These are phyloP conservation scores for Yarrowia hollandica DNA, from an alignment of 805 yeast species.

Conservation along the genomic window DNA sequence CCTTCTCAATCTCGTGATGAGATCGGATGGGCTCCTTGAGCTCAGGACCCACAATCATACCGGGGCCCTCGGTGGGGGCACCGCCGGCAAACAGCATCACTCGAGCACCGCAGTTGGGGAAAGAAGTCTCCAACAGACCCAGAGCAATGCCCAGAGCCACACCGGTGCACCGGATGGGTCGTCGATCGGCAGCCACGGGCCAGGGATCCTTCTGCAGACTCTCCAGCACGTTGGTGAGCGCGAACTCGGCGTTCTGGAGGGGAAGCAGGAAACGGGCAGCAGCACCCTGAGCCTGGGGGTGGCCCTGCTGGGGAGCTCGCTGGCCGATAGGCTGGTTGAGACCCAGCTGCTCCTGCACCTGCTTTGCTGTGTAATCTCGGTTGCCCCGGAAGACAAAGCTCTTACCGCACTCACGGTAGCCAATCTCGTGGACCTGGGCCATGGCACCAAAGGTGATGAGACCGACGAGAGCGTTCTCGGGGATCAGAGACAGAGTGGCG, in stretches of 20 bases:
- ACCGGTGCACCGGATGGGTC: conserved; percentile 91
- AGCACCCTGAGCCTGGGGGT: conserved; percentile 42
- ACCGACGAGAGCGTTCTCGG: conserved; percentile 86
- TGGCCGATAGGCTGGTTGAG: conserved; percentile 38
- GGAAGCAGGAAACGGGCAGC: conserved; percentile 69
- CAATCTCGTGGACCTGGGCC: conserved; percentile 83
- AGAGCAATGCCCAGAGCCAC: conserved; percentile 86
- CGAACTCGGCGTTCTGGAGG: conserved; percentile 76
- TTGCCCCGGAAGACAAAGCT: conserved; percentile 83
- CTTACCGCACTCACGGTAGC: conserved; percentile 63
- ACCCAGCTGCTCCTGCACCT: conserved; percentile 61
- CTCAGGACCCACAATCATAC: conserved; percentile 87
- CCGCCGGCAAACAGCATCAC: conserved; percentile 91
- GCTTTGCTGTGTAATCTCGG: conserved; percentile 64
- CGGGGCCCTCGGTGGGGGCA: conserved; percentile 93
- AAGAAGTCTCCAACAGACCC: conserved; percentile 75
- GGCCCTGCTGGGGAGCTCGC: conserved; percentile 25
- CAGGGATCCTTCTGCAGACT: conserved; percentile 79
- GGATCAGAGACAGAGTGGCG: conserved; percentile 72
- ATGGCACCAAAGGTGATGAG: conserved; percentile 87
- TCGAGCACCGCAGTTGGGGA: conserved; percentile 76
- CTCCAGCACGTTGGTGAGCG: conserved; percentile 76
- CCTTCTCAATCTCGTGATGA: conserved; percentile 93
- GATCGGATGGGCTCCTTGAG: conserved; percentile 96
- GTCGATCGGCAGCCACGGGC: conserved; percentile 79